These are phyloP conservation scores for Babesia sp. DNA, from an alignment of 169 alveolate species.

Conservation along the genomic window DNA sequence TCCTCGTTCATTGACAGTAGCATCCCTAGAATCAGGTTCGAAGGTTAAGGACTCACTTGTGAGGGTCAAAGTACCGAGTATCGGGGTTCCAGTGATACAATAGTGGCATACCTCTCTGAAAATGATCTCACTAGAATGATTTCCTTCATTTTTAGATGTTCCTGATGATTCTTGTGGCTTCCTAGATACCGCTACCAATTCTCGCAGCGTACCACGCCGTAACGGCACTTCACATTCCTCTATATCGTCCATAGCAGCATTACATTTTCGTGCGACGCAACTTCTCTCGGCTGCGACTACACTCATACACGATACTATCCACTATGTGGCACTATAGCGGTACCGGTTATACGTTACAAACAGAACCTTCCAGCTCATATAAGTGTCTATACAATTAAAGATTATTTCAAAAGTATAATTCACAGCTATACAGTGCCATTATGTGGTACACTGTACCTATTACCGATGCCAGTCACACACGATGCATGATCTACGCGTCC, in stretches of 20 bases:
- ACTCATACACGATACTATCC: too few relatives aligned
- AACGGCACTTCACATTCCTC: neutral
- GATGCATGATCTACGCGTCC: neutral
- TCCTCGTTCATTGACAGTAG: constrained; percentile 71
- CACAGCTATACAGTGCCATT: too few relatives aligned
- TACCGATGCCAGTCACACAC: neutral
- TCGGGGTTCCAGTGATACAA: constrained; percentile 67
- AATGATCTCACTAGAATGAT: constrained; percentile 48
- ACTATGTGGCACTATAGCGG: too few relatives aligned
- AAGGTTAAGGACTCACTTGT: constrained; percentile 74
- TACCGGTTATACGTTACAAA: too few relatives aligned
- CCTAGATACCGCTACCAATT: constrained; percentile 20
- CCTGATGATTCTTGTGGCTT: neutral
- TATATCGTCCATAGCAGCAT: neutral
- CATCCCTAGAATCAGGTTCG: constrained; percentile 80
- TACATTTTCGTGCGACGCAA: neutral
- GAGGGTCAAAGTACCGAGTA: constrained; percentile 72
- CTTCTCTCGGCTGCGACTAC: too few relatives aligned
- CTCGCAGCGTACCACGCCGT: constrained; percentile 19
- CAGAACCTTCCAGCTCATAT: too few relatives aligned
- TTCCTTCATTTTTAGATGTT: neutral
- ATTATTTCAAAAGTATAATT: too few relatives aligned
- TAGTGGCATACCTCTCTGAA: constrained; percentile 77
- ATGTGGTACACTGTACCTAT: too few relatives aligned
- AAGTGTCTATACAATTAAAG: too few relatives aligned